Base-by-base conservation (phyloP, 345 rosid genomes). In the Acer yangbiense region DNA sequence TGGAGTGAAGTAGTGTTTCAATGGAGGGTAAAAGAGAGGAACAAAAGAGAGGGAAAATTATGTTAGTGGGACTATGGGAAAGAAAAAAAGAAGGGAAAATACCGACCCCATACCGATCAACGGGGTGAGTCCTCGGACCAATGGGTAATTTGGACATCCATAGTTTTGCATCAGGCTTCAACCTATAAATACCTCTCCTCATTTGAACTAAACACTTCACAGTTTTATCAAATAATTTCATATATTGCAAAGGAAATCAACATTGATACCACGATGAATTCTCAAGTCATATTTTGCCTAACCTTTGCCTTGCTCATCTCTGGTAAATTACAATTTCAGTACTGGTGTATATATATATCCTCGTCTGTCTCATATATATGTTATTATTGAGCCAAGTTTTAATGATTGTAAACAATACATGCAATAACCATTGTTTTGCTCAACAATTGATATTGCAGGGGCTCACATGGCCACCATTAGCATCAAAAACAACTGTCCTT, bases 401-500 rank as follows among this genome's bases (percentile, higher is more conserved):
- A 44, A 8, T 9, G 10, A 44, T 7, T 44, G 10, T n/a, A 7
- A 6, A 11, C 9, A n/a, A 6, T 58, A 2, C 4, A 3, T 18
- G 44, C 35, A 32, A 32, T 3, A 32, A 32, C 35, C 5, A 32
- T 32, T 32, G 1, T 41, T 41, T 41, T 41, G 9, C 44, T 41
- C 2, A 41, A 41, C 44, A 41, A 41, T 41, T 2, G 8, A 41
- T 3, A 32, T 72, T 44, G 82, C 35, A 67, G 85, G 52, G 13
- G 68, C 71, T 39, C 25, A 62, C 7, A 58, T 77, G 9, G 78
- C 83, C 1, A 77, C 69, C 2, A 2, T 87, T 9, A 69, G 70
- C 2, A 27, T 84, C 7, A 77, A 60, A 62, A 87, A 87, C 85
- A 84, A 80, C 65, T 87, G 89, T 55, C 62, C 71, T 0, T 46